phyloP scores from a whole-genome alignment of 78 protist genomes.

The Emiliania huxleyi region DNA sequence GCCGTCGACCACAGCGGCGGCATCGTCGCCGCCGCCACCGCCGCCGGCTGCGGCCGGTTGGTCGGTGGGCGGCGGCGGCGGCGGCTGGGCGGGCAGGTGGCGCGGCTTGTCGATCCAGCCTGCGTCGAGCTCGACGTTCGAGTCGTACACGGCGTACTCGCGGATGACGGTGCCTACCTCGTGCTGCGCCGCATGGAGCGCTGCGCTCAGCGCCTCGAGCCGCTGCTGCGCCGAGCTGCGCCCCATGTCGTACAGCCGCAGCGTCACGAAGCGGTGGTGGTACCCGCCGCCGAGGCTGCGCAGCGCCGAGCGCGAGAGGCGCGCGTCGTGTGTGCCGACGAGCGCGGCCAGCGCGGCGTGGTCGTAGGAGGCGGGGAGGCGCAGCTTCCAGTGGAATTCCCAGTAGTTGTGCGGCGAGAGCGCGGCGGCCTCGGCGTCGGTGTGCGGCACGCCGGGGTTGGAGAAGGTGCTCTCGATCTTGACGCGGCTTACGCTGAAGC shows the following conservation, averaged over 20 bases:
- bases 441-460: background rate
- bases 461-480: background rate
- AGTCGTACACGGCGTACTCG: background rate
- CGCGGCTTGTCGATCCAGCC: background rate
- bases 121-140: background rate
- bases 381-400: no score
- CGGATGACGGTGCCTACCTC: background rate
- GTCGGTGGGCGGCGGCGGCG: background rate
- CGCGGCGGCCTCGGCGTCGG: no score
- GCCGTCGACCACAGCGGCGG: no score
- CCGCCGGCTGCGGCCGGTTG: no score
- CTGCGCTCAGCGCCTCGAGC: background rate
- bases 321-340: no score
- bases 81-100: no score
- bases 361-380: no score
- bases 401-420: no score
- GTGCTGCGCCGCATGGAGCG: background rate
- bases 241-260: background rate
- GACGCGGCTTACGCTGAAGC: background rate
- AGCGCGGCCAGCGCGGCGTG: no score
- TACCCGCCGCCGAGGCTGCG: background rate
- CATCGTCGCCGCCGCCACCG: no score
- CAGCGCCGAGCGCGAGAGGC: background rate
- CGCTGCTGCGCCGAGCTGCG: background rate
- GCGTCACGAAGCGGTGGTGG: background rate